A percentile compares a stretch with the other conserved stretches of the same genome.
Conservation (phyloP, 2,329 filamentous ascomycete genomes). For the Xylaria sp. region DNA sequence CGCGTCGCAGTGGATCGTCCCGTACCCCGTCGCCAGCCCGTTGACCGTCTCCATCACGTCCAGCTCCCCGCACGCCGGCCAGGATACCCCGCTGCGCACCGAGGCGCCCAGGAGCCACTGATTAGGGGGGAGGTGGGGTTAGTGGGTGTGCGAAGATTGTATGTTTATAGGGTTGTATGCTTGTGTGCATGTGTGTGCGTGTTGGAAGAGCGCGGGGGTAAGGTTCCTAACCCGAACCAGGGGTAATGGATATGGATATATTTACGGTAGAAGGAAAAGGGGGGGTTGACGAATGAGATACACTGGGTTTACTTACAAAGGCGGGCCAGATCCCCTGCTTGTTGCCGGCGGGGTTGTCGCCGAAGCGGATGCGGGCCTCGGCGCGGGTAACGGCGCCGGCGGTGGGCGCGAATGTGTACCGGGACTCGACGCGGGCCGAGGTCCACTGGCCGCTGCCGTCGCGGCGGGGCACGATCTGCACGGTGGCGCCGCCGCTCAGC, state of each 20-base stretch:
- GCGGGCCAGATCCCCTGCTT: slow-evolving; percentile 58
- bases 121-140: neutral
- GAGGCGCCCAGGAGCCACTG: slow-evolving; percentile 52
- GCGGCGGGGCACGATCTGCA: slow-evolving; percentile 54
- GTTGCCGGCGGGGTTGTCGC: slow-evolving; percentile 39
- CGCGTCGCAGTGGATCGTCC: slow-evolving; percentile 51
- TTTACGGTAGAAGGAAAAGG: no score
- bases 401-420: slow-evolving; percentile 48
- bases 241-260: no score
- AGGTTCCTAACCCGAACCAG: no score
- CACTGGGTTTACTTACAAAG: slow-evolving; percentile 34
- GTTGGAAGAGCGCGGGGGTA: no score
- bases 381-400: slow-evolving; percentile 45
- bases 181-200: no score
- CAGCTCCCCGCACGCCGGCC: slow-evolving; percentile 55
- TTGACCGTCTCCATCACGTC: slow-evolving; percentile 55
- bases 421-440: slow-evolving; percentile 53
- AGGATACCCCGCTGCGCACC: slow-evolving; percentile 48
- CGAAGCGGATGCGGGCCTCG: slow-evolving; percentile 51
- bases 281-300: neutral
- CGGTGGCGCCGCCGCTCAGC: slow-evolving; percentile 52
- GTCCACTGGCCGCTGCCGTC: slow-evolving; percentile 48
- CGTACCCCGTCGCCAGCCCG: slow-evolving; percentile 48
- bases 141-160: neutral
- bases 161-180: no score